Conservation (phyloP, 495 filamentous ascomycete species). For the Echria macrotheca region DNA sequence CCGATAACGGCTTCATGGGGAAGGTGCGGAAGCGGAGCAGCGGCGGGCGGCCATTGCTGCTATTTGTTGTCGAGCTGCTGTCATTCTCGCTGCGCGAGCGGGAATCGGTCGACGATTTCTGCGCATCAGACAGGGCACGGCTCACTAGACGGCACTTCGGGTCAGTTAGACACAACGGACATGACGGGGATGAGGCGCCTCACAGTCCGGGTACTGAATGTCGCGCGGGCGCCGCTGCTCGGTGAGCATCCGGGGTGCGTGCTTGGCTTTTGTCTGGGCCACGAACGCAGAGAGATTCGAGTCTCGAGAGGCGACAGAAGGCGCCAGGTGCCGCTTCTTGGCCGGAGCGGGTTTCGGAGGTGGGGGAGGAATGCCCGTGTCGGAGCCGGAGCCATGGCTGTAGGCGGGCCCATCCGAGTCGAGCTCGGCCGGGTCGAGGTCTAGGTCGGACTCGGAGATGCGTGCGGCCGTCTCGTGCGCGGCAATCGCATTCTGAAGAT, state of each 20-base stretch:
- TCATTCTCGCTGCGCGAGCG: neutral
- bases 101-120: neutral
- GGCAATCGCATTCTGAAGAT: slow-evolving; percentile 4
- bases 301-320: slow-evolving; percentile 9
- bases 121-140: slow-evolving; percentile 28
- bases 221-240: too few relatives aligned
- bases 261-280: slow-evolving; percentile 12
- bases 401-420: neutral
- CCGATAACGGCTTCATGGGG: slow-evolving; percentile 76
- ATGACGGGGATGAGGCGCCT: slow-evolving; percentile 15
- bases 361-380: neutral
- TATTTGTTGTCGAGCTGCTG: neutral
- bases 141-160: slow-evolving; percentile 63
- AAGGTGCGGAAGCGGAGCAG: slow-evolving; percentile 69
- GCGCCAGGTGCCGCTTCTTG: slow-evolving; percentile 10
- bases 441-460: slow-evolving; percentile 18
- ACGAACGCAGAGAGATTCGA: slow-evolving; percentile 13
- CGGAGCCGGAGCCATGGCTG: slow-evolving; percentile 9
- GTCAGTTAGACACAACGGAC: slow-evolving; percentile 24
- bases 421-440: slow-evolving; percentile 22
- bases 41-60: slow-evolving; percentile 34
- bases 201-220: slow-evolving; percentile 44
- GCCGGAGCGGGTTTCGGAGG: neutral
- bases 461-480: slow-evolving; percentile 12
- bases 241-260: slow-evolving; percentile 6